Evolutionary conservation across 768 basidiomycete genomes (phyloP).

Genomic region (Boletus tomentosulus): DNA sequence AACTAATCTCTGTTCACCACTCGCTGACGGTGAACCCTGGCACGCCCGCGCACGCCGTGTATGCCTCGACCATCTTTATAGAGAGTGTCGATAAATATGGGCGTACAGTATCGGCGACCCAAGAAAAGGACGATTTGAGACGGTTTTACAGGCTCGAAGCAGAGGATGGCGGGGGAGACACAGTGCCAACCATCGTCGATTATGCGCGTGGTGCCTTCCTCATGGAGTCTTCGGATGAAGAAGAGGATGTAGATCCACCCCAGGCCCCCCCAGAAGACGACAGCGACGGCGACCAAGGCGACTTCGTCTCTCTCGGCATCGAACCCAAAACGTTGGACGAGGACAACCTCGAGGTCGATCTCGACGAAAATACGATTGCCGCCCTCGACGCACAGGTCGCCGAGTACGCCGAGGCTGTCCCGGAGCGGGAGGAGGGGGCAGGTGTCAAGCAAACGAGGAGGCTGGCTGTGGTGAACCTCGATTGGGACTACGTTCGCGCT

Average conservation of each 20-base stretch:
- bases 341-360: conserved; percentile 59
- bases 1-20: not conserved
- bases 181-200: conserved; percentile 47
- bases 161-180: conserved; percentile 22
- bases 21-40: not conserved
- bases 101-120: conserved; percentile 58
- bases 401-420: conserved; percentile 46
- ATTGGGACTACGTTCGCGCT: conserved; percentile 96
- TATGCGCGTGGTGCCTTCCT: conserved; percentile 88
- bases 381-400: conserved; percentile 73
- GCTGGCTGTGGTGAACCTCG: conserved; percentile 90
- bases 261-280: conserved; percentile 29
- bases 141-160: conserved; percentile 75
- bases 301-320: conserved; percentile 48
- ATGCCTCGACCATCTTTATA: conserved; percentile 17
- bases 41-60: not conserved
- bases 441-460: conserved; percentile 54
- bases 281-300: conserved; percentile 45
- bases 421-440: conserved; percentile 41
- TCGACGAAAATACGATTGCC: conserved; percentile 72
- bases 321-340: conserved; percentile 25
- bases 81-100: conserved; percentile 89
- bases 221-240: conserved; percentile 85
- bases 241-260: conserved; percentile 33
- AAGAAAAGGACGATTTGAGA: conserved; percentile 71